Base-by-base conservation (phyloP, 2,329 filamentous ascomycete genomes). In the Ascosphaera pollenicola region DNA sequence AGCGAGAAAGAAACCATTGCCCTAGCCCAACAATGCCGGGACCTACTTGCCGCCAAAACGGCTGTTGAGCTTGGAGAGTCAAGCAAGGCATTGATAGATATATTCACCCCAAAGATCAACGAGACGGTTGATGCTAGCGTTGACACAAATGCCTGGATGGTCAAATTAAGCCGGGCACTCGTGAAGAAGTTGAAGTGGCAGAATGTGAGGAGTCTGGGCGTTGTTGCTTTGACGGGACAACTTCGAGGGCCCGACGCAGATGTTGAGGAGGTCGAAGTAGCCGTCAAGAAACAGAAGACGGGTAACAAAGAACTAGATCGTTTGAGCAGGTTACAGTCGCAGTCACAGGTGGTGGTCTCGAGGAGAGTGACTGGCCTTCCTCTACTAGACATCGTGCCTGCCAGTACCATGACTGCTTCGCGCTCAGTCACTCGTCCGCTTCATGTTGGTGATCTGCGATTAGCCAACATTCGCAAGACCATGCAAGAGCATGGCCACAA, bases 81-180 rank as follows among this genome's bases (percentile, higher is more conserved):
- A 4, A 40, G 37, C 11, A 41, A 45, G 30, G 32, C 39, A 8
- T 39, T 16, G 58, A 68, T 73, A 28, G 75, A 85, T 45, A 81
- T 98, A 3, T 87, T 87, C 53, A 84, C 82, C 0, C 89, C 89
- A 1, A 57, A 62, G 8, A 64, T 81, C n/a, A 84, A 84, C 17
- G 64, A 69, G 26, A 63, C 67, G 11, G 68, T 98, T 34, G 77
- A 98, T 55, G 89, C 87, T 10, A 94, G 85, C 51, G 87, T 95
- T 34, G 89, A 98, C 54, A 95, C 87, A 3, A 94, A 95, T 54
- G 85, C 89, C 3, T 98, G 91, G 89, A 77, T 81, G 17, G 80
- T 98, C 43, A 92, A 85, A 57, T 68, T 98, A 15, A 84, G 82
- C 37, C 81, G 87, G 47, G 64, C 71, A 35, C 71, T 98, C 16